Evolutionary conservation across 257 asterid genomes (phyloP).

Genomic region (Capsicum pubescens): DNA sequence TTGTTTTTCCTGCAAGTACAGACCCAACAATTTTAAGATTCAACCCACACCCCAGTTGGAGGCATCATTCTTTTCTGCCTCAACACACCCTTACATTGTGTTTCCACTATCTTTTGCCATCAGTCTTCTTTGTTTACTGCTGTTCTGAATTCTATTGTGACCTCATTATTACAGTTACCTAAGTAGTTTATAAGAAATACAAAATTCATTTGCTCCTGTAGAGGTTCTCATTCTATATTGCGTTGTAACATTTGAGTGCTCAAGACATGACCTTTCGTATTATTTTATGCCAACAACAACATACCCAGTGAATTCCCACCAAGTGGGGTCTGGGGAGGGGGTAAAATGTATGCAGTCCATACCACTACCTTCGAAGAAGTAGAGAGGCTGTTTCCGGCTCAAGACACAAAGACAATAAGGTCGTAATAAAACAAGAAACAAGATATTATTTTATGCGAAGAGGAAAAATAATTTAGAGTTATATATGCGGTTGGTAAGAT

Average conservation of each 20-base stretch:
- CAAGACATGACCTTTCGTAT: background rate
- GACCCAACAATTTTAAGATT: background rate
- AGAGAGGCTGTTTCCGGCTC: no score
- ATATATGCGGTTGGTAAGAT: slow-evolving; percentile 26
- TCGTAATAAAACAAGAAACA: no score
- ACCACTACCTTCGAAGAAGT: no score
- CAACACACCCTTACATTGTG: background rate
- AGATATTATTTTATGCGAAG: background rate
- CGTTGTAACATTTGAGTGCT: background rate
- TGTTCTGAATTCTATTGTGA: background rate
- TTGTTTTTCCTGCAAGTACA: slow-evolving; percentile 37
- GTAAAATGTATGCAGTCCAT: no score
- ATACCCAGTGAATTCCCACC: no score
- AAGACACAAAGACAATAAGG: no score
- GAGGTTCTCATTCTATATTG: background rate
- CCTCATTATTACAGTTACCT: background rate
- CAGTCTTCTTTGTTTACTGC: background rate
- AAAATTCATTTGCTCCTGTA: background rate
- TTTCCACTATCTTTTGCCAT: background rate
- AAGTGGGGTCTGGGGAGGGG: no score
- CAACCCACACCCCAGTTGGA: background rate
- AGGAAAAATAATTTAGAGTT: background rate
- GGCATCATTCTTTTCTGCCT: background rate
- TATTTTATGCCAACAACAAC: background rate
- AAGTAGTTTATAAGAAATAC: background rate